Conservation (phyloP, 108 stramenopile species). For the Nitzschia sp. region DNA sequence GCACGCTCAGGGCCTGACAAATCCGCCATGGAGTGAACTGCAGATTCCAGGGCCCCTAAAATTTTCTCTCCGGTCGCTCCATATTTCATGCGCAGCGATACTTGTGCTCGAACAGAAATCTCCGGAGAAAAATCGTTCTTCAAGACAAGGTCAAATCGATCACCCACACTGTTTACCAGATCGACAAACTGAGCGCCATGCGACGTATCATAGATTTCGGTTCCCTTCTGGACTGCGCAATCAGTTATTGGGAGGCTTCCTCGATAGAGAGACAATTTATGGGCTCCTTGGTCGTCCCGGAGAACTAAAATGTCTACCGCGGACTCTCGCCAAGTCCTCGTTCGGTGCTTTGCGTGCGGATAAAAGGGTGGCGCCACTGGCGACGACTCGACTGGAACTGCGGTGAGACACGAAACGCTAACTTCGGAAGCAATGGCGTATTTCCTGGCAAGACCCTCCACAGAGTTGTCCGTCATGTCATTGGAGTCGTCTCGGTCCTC, state of each 20-base stretch:
- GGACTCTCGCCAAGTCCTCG: constrained; percentile 7
- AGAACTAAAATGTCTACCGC: constrained; percentile 65
- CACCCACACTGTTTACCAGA: constrained; percentile 49
- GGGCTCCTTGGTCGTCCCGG: background rate
- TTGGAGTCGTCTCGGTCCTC: background rate
- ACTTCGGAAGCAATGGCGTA: constrained; percentile 19
- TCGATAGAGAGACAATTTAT: constrained; percentile 46
- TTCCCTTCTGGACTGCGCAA: constrained; percentile 33
- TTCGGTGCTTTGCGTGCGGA: constrained; percentile 16
- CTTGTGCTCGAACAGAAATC: constrained; percentile 18
- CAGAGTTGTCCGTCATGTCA: background rate
- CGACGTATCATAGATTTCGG: background rate
- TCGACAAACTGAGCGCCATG: constrained; percentile 2
- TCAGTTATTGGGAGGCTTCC: constrained; percentile 46
- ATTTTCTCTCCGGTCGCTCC: constrained; percentile 50
- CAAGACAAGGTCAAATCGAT: constrained; percentile 49
- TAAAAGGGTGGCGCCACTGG: constrained; percentile 44
- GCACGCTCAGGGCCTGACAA: background rate
- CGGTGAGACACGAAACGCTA: constrained; percentile 41
- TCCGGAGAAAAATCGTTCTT: background rate
- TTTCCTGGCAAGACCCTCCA: background rate
- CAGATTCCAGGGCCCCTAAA: constrained; percentile 55
- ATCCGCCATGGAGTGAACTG: constrained; percentile 19
- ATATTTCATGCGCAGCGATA: constrained; percentile 31
- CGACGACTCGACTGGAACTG: constrained; percentile 47